Base-by-base conservation (phyloP, 2,329 filamentous ascomycete species). In the Aspergillus tamarii region DNA sequence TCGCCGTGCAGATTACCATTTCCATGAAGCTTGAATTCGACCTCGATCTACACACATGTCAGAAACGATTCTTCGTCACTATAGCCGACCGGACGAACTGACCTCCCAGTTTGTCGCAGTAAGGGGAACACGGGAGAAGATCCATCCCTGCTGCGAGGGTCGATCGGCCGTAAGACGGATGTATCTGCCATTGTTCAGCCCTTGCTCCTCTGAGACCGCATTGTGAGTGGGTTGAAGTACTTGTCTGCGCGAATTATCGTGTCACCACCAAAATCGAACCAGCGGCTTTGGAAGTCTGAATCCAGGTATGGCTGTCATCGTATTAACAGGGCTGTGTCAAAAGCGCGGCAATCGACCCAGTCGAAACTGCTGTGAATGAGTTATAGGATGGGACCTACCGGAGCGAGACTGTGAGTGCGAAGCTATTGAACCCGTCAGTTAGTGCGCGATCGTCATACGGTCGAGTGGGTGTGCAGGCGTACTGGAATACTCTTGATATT, bases 221-320 rank as follows among this genome's bases (percentile, higher is more conserved):
- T 21, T 19, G 43, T 12, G n/a, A 36, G 23, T 54, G 50, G 14
- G 62, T 12, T 16, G 66, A 64, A 61, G 64, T 76, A 84, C 82
- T 87, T 84, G 74, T 91, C 88, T 66, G 88, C 85, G 69, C 88
- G 85, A 74, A 97, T 87, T 73, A 99, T 90, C 46, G 94, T 93
- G 82, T 97, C 93, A 76, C 94, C 95, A 77, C 95, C 95, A 86
- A 96, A 99, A 83, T 99, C 95, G 82, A 94, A 99, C 94, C 95
- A 99, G 77, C 95, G 90, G 83, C 92, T 97, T 83, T 96, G 91
- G 90, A 98, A 94, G 80, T 98, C 95, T 65, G 93, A 95, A 82
- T 99, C 95, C 72, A 99, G 88, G 81, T 97, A 99, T 66, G 95
- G 95, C 91, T 97, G 76, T 69, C 32, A 63, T 59, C 28, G 60